phyloP scores from a whole-genome alignment of 164 flowering plant species.

The Vitis rotundifolia region DNA sequence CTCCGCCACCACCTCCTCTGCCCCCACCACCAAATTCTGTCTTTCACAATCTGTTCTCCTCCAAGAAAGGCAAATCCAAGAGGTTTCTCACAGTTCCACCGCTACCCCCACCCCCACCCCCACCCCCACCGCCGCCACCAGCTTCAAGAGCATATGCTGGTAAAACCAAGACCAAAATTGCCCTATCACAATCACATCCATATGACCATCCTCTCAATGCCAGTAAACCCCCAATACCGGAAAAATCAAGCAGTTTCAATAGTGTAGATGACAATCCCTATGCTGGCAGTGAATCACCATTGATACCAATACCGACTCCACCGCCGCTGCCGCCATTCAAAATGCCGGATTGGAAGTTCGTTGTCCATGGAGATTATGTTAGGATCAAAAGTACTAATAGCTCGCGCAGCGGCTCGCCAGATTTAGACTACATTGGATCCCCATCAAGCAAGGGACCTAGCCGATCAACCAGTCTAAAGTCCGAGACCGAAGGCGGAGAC shows the following conservation, averaged over 20 bases:
- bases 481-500: conserved; percentile 15
- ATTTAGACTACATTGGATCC: conserved; percentile 20
- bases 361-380: conserved; percentile 49
- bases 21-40: conserved; percentile 34
- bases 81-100: conserved; percentile 14
- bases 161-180: conserved; percentile 4
- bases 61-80: conserved; percentile 42
- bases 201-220: conserved; percentile 7
- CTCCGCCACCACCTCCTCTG: conserved; percentile 27
- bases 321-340: conserved; percentile 60
- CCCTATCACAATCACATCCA: background rate
- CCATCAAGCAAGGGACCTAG: conserved; percentile 8
- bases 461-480: conserved; percentile 5
- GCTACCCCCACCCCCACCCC: conserved; percentile 25
- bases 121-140: conserved; percentile 22
- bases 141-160: background rate
- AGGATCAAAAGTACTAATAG: conserved; percentile 41
- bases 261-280: conserved; percentile 13
- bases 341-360: conserved; percentile 42
- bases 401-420: conserved; percentile 48
- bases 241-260: conserved; percentile 9
- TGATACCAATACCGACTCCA: conserved; percentile 46
- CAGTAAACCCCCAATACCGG: conserved; percentile 12
- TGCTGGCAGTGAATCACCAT: conserved; percentile 31
- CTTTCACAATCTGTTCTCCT: conserved; percentile 36